phyloP scores from a whole-genome alignment of 208 protist genomes.

The Giardia duodenalis region DNA sequence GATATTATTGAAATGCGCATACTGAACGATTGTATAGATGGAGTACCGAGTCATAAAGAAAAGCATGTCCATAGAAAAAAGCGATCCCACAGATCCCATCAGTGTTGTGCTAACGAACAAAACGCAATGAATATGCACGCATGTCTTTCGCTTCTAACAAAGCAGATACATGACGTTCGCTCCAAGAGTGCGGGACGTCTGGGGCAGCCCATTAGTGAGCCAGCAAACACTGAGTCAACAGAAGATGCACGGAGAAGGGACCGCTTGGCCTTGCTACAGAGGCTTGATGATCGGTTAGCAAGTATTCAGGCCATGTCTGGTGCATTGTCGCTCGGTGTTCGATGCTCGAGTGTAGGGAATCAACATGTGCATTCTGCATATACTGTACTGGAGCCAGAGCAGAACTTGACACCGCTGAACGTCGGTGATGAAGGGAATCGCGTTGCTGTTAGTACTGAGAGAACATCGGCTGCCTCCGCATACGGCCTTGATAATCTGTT shows the following conservation, averaged over 20 bases:
- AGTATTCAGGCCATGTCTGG: background rate
- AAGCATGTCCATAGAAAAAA: background rate
- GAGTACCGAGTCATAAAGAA: background rate
- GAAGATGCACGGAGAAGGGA: background rate
- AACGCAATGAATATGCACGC: too few relatives aligned
- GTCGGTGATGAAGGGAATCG: too few relatives aligned
- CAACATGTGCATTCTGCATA: too few relatives aligned
- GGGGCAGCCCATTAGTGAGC: background rate
- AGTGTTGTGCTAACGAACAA: too few relatives aligned
- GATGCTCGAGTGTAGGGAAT: too few relatives aligned
- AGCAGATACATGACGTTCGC: background rate
- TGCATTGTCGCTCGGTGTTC: background rate
- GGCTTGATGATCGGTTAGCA: background rate
- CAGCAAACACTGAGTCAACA: background rate
- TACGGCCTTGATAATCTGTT: too few relatives aligned
- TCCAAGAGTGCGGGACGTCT: background rate
- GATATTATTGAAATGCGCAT: background rate
- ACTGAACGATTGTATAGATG: background rate
- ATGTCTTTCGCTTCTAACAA: background rate
- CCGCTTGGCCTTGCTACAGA: background rate
- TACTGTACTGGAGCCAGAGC: too few relatives aligned
- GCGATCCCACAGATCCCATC: too few relatives aligned
- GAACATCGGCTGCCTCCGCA: too few relatives aligned
- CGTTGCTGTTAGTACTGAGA: too few relatives aligned
- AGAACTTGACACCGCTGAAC: too few relatives aligned